Evolutionary conservation across 176 grass and related monocot genomes (phyloP), one percentile per base, ranked within the genome.

Genomic region (Phragmites australis): DNA sequence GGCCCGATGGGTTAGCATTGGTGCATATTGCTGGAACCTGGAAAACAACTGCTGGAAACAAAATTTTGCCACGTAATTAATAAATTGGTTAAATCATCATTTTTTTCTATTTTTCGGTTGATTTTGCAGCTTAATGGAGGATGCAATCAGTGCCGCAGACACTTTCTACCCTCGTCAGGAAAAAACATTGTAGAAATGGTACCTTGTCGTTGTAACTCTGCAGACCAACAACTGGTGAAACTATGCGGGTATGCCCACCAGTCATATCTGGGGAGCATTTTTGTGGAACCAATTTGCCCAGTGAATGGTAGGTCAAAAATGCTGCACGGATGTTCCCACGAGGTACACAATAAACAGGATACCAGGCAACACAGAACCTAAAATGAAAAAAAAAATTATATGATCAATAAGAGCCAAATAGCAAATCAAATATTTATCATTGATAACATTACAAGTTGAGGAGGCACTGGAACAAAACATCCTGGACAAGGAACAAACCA

Each of bases 201-300:
- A 94, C 92, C 88, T 90, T 88, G 63, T 83, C 74, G 76, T 91
- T 93, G 83, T 93, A 93, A 72, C 75, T 86, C 65, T 94, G 83
- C 18, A 94, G 79, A 63, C 92, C 92, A 64, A 91, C 79, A 81
- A 86, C 83, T 52, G 92, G 92, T 69, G 79, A 81, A 83, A 91
- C 76, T 40, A 91, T 53, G 16, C 9, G 5, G 34, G 34, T 51
- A 60, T 42, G 16, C 39, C 31, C 56, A 78, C 40, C 56, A 64
- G 45, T 68, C 52, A 48, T 65, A 68, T 80, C 68, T 42, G 26
- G 42, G 12, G 56, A 79, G 58, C 43, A 39, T 68, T 67, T 88
- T 90, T 46, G 80, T 63, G 47, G 80, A 84, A 93, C 84, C 81
- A 87, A 78, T 72, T 89, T 79, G 2, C 90, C 87, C 25, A 93